These are phyloP conservation scores for Peronospora farinosa DNA, from an alignment of 352 stramenopile genomes.

Conservation along the genomic window DNA sequence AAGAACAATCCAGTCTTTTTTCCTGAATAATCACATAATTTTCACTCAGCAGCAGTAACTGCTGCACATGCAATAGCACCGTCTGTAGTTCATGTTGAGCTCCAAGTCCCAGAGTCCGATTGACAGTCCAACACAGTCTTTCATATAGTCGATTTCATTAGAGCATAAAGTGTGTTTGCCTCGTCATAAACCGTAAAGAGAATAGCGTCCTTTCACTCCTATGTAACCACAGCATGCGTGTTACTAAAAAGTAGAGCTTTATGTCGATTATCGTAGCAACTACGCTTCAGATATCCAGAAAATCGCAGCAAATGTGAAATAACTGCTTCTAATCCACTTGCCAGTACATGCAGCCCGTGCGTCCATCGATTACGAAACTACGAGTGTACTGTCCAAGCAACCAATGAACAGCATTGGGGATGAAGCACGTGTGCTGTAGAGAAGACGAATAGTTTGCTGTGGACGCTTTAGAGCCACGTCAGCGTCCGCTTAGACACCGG, in stretches of 20 bases:
- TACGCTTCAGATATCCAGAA: constrained; percentile 71
- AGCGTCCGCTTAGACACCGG: constrained; percentile 35
- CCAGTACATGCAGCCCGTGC: constrained; percentile 31
- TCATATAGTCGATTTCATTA: constrained; percentile 60
- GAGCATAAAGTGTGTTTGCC: constrained; percentile 40
- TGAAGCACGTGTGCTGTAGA: constrained; percentile 34
- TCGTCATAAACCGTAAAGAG: constrained; percentile 55
- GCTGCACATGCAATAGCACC: constrained; percentile 36
- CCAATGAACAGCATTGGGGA: constrained; percentile 55
- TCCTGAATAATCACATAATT: constrained; percentile 57
- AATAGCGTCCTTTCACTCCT: constrained; percentile 55
- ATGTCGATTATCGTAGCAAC: constrained; percentile 56
- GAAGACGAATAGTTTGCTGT: constrained; percentile 41
- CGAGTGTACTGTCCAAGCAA: constrained; percentile 53
- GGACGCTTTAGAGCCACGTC: constrained; percentile 56
- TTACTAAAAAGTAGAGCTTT: constrained; percentile 52
- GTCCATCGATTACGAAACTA: constrained; percentile 38
- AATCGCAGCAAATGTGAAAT: constrained; percentile 41
- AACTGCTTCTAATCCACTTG: constrained; percentile 59
- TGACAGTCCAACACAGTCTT: constrained; percentile 67
- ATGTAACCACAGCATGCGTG: constrained; percentile 17
- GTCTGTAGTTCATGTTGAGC: constrained; percentile 51
- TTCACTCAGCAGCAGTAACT: constrained; percentile 58
- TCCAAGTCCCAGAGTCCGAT: constrained; percentile 41
- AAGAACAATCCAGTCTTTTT: constrained; percentile 58